phyloP scores from a whole-genome alignment of 768 basidiomycete genomes.

The Lanmaoa pseudosensibilis region DNA sequence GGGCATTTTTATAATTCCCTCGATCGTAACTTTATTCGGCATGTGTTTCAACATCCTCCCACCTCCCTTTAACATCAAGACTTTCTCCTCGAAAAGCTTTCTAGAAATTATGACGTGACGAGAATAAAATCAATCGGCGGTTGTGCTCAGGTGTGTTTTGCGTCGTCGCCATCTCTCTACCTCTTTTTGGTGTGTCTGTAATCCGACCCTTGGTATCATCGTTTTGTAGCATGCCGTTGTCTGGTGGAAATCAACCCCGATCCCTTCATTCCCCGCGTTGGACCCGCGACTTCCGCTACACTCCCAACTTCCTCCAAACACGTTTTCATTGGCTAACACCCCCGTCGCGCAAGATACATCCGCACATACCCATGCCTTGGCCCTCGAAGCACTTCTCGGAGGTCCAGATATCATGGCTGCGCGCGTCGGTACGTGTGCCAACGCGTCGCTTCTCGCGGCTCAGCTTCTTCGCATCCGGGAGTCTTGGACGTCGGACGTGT shows the following conservation, averaged over 20 bases:
- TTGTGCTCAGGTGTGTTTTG: constrained; percentile 63
- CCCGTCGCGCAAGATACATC: constrained; percentile 80
- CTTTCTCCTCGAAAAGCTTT: constrained; percentile 70
- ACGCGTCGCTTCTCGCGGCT: constrained; percentile 68
- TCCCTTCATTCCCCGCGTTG: constrained; percentile 69
- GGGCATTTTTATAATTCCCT: constrained; percentile 29
- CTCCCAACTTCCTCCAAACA: constrained; percentile 63
- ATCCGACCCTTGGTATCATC: constrained; percentile 2
- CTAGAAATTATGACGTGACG: constrained; percentile 65
- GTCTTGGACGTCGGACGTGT: constrained; percentile 73
- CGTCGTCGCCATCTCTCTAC: background rate
- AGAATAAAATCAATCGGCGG: constrained; percentile 78
- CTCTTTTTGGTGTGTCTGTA: background rate
- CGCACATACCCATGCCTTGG: constrained; percentile 73
- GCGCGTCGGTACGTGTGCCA: constrained; percentile 72
- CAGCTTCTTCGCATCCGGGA: constrained; percentile 80
- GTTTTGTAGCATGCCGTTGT: constrained; percentile 64
- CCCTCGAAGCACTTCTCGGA: constrained; percentile 72
- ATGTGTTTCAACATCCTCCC: constrained; percentile 14
- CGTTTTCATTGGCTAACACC: constrained; percentile 71
- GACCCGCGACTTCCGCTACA: constrained; percentile 71
- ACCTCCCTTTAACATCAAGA: constrained; percentile 44
- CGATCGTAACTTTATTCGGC: constrained; percentile 35
- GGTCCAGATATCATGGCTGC: constrained; percentile 76
- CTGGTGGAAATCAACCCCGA: constrained; percentile 83